Evolutionary conservation across 2,329 filamentous ascomycete genomes (phyloP), one percentile per base, ranked within the genome.

Genomic region (Fusarium sulawesiense): DNA sequence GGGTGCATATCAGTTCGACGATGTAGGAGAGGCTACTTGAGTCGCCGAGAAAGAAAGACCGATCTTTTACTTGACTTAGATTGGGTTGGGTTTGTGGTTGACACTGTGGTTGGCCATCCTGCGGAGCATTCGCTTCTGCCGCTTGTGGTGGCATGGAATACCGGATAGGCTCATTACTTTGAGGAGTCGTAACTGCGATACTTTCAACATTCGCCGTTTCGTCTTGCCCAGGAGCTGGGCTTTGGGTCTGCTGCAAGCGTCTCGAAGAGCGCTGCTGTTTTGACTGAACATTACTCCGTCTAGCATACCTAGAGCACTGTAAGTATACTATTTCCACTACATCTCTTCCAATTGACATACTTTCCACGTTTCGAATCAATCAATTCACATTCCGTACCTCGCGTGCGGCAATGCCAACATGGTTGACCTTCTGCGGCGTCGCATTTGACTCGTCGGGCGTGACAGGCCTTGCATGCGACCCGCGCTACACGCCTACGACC

Each of bases 391-490:
- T 59, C 2, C 3, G 54, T 54, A n/a, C 59, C 21, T 2, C 71
- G 64, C 0, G 49, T 67, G 1, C 70, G 71, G n/a, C 71, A 73
- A 29, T 73, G 71, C 71, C 60, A 64, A 18, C 71, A 73, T 3
- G 71, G 71, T 11, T 69, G 61, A 0, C 59, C 68, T 6, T 72
- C 71, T 1, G 45, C 49, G 2, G 68, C 71, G 25, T 73, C 71
- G 32, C 71, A 73, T 45, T 68, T 72, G 6, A 73, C 71, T 2
- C 71, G 71, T 11, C 71, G 54, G 4, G 59, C 44, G 7, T 73
- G 58, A 29, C 71, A 73, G 6, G 71, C 71, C 10, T 73, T 73
- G 13, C 71, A 73, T 25, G 71, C 71, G 5, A 73, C 56, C 0
- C 70, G 70, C 4, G 68, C 48, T 23, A 72, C 68, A 16, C 56